Conservation (phyloP, 179 eudicot species). For the Nepenthes alata region DNA sequence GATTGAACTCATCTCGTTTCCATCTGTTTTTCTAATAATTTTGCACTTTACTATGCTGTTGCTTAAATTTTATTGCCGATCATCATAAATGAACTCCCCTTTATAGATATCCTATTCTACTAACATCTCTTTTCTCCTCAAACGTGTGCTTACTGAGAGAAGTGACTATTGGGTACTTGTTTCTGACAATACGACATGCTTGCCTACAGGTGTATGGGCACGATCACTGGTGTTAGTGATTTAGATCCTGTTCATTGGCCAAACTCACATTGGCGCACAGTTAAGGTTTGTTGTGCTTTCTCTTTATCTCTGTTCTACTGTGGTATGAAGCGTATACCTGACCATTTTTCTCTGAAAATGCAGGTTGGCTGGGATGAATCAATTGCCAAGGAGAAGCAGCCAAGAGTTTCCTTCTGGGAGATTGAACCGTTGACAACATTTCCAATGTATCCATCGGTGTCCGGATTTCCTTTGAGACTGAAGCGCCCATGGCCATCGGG, state of each 20-base stretch:
- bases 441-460: conserved; percentile 50
- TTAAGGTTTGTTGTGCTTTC: conserved; percentile 32
- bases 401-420: conserved; percentile 22
- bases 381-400: conserved; percentile 62
- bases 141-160: no score
- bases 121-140: no score
- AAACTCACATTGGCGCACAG: conserved; percentile 73
- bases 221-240: conserved; percentile 67
- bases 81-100: no score
- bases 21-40: no score
- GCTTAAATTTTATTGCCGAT: no score
- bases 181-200: no score
- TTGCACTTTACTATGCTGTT: no score
- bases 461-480: conserved; percentile 52
- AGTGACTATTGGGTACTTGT: no score
- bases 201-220: conserved; percentile 59
- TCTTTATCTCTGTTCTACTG: not conserved
- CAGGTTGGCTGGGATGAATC: conserved; percentile 76
- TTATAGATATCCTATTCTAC: no score
- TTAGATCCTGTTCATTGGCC: conserved; percentile 62
- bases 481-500: conserved; percentile 68
- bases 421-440: conserved; percentile 68
- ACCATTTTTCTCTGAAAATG: conserved; percentile 1
- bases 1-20: no score
- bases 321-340: not conserved